Base-by-base conservation (phyloP, 1,284 basidiomycete genomes). In the Irpex rosettiformis region DNA sequence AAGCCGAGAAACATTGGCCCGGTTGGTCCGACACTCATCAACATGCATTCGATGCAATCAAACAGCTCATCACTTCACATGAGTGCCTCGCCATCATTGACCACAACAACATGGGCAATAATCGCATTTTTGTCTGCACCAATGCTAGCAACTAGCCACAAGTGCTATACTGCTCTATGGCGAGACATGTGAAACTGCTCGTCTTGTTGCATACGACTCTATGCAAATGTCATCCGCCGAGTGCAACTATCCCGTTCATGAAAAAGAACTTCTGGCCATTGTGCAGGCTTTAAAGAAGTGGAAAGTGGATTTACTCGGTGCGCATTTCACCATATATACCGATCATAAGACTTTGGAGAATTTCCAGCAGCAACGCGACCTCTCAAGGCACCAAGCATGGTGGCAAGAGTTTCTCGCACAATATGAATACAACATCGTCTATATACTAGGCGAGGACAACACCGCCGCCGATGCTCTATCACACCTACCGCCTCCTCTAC, bases 181-280 rank as follows among this genome's bases (percentile, higher is more conserved):
- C 0, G 22, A 11, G 2, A 58, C 56, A 2, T 24, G 30, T 1
- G 33, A 58, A 24, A 33, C 42, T 1, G 57, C 53, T 2, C 18
- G 57, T 13, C 52, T 45, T 1, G 57, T 58, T 4, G 62, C 65
- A 0, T 68, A 62, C 48, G 57, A 63, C 2, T 68, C 66, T 3
- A 48, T 18, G 3, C 61, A 65, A 22, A 43, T 67, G 28, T 61
- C 25, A 0, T 51, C 52, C 18, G 61, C 69, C 0, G 60, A 70
- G 52, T 61, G 62, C 11, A 70, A 70, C 30, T 72, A 72, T 43
- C 61, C 68, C 0, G 64, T 68, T 1, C 69, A 72, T 37, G 66
- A 70, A 54, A 63, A 65, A 42, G 68, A 71, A 43, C 58, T 69
- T 0, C 54, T 71, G 0, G 68, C 67, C 0, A 63, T 67, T 25